These are phyloP conservation scores for Rhizopus microsporus DNA, from an alignment of 371 early-diverging fungal species.

Conservation along the genomic window DNA sequence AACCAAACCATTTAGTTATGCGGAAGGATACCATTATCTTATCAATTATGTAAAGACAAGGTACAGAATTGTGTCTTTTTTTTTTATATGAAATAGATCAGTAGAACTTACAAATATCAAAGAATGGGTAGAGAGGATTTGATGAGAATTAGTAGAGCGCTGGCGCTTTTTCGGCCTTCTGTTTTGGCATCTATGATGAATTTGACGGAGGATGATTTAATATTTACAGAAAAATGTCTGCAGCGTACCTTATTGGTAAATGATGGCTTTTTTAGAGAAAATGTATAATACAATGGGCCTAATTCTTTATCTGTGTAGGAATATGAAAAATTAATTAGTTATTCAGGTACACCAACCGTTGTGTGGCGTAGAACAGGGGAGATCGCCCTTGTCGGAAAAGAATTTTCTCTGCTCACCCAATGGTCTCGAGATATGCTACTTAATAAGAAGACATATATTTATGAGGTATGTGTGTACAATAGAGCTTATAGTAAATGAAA, in stretches of 20 bases:
- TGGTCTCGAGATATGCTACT: slow-evolving; percentile 80
- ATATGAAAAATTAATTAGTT: slow-evolving; percentile 85
- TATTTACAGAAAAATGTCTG: slow-evolving; percentile 93
- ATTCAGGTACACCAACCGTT: slow-evolving; percentile 90
- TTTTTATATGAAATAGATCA: not conserved
- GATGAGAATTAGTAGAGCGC: slow-evolving; percentile 85
- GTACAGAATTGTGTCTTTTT: slow-evolving; percentile 32
- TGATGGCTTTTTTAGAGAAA: not conserved
- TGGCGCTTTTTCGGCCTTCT: slow-evolving; percentile 89
- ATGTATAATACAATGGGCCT: not conserved
- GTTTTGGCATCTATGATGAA: slow-evolving; percentile 91
- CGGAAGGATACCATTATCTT: slow-evolving; percentile 85
- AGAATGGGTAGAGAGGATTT: slow-evolving; percentile 88
- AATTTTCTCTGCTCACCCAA: slow-evolving; percentile 84
- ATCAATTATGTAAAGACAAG: slow-evolving; percentile 72
- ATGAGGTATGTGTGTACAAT: slow-evolving; percentile 51
- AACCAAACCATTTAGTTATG: slow-evolving; percentile 78
- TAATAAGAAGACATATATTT: slow-evolving; percentile 73
- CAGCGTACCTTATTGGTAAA: slow-evolving; percentile 48
- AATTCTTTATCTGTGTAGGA: slow-evolving; percentile 51
- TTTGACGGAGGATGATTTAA: slow-evolving; percentile 86
- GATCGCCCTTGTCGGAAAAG: slow-evolving; percentile 87
- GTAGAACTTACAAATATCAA: not conserved
- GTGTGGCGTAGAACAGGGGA: slow-evolving; percentile 94
- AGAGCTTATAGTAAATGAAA: not conserved